These are phyloP conservation scores for Irpex lacteus DNA, from an alignment of 1,284 basidiomycete species.

Conservation along the genomic window DNA sequence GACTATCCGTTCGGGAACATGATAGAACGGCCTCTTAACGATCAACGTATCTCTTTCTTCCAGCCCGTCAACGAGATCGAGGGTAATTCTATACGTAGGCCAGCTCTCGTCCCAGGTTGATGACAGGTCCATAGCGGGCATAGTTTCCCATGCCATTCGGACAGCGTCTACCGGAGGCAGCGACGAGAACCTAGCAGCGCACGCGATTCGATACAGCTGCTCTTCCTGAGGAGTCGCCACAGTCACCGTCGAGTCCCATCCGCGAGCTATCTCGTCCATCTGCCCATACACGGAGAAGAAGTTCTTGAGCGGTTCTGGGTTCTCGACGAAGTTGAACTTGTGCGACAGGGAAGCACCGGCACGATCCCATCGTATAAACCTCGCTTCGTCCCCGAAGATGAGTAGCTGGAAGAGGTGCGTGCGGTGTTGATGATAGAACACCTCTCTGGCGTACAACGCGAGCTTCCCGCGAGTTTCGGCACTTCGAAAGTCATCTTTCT, in stretches of 20 bases:
- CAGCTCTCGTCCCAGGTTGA: background rate
- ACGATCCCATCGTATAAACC: background rate
- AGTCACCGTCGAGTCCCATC: background rate
- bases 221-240: too few relatives aligned
- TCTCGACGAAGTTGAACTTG: background rate
- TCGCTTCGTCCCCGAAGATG: background rate
- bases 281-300: background rate
- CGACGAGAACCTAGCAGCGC: too few relatives aligned
- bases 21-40: background rate
- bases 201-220: too few relatives aligned
- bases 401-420: background rate
- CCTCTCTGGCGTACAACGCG: background rate
- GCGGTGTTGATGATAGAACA: background rate
- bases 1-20: background rate
- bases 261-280: background rate
- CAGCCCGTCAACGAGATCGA: background rate
- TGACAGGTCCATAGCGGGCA: too few relatives aligned
- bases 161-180: too few relatives aligned
- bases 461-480: background rate
- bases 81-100: background rate
- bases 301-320: background rate
- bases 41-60: background rate
- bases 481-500: background rate
- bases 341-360: background rate
- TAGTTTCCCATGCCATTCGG: too few relatives aligned